These are phyloP conservation scores for Gliomastix tumulicola DNA, from an alignment of 2,329 filamentous ascomycete genomes.

Conservation along the genomic window DNA sequence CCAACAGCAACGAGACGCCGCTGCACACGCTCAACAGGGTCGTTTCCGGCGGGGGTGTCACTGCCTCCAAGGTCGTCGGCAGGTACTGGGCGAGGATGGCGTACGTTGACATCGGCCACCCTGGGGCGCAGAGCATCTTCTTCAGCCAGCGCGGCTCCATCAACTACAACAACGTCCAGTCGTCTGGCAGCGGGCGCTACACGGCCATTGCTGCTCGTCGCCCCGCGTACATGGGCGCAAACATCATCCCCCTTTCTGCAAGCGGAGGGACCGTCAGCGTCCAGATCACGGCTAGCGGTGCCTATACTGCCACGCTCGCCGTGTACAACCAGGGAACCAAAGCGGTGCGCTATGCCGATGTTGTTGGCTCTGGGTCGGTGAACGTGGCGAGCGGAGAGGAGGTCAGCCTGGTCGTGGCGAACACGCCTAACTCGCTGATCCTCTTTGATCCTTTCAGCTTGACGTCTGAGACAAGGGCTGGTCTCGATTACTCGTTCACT, in stretches of 20 bases:
- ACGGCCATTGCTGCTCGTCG: slow-evolving; percentile 31
- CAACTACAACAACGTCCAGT: slow-evolving; percentile 35
- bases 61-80: slow-evolving; percentile 33
- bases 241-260: slow-evolving; percentile 35
- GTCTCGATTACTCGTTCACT: slow-evolving; percentile 28
- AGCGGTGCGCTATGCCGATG: slow-evolving; percentile 31
- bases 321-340: slow-evolving; percentile 21
- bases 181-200: slow-evolving; percentile 24
- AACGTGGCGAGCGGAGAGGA: slow-evolving; percentile 30
- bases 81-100: slow-evolving; percentile 47
- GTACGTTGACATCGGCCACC: slow-evolving; percentile 40
- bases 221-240: slow-evolving; percentile 42
- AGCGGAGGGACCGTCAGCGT: slow-evolving; percentile 21
- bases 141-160: slow-evolving; percentile 21
- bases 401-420: slow-evolving; percentile 36
- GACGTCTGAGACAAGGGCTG: slow-evolving; percentile 23
- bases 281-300: slow-evolving; percentile 22
- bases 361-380: slow-evolving; percentile 23
- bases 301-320: slow-evolving; percentile 32
- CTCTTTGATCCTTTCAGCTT: slow-evolving; percentile 35
- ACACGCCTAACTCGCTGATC: slow-evolving; percentile 34
- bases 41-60: slow-evolving; percentile 16
- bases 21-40: slow-evolving; percentile 36
- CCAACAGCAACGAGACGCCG: slow-evolving; percentile 39
- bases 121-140: slow-evolving; percentile 29